Evolutionary conservation across 768 basidiomycete genomes (phyloP).

Genomic region (Russula lepida): DNA sequence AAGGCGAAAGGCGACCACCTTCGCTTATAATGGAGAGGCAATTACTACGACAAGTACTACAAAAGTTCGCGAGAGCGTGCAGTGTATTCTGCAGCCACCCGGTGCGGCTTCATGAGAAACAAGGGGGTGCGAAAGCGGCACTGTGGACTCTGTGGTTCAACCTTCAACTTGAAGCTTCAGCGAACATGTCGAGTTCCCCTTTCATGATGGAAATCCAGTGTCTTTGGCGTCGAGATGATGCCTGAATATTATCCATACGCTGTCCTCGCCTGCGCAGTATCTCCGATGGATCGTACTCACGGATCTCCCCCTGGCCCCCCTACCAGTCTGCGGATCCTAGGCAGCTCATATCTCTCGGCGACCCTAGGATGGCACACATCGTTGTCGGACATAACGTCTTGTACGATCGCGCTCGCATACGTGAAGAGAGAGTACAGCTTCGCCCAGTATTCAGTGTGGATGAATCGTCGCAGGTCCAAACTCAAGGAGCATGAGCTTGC

Average conservation of each 20-base stretch:
- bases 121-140: too few species aligned
- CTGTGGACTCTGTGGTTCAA: too few species aligned
- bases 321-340: conserved; percentile 43
- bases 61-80: too few species aligned
- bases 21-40: too few species aligned
- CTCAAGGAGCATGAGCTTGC: conserved; percentile 44
- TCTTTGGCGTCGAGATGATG: conserved; percentile 93
- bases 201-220: conserved; percentile 52
- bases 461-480: conserved; percentile 70
- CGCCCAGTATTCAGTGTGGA: conserved; percentile 85
- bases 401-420: conserved; percentile 78
- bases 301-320: conserved; percentile 92
- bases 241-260: conserved; percentile 74
- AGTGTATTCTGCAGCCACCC: too few species aligned
- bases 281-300: conserved; percentile 84
- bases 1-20: too few species aligned
- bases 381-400: conserved; percentile 94
- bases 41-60: too few species aligned
- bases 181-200: conserved; percentile 62
- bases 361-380: conserved; percentile 43
- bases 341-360: conserved; percentile 72
- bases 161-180: conserved; percentile 62
- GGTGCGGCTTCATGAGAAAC: too few species aligned
- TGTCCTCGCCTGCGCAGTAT: conserved; percentile 82
- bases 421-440: conserved; percentile 81